Evolutionary conservation across 2,329 filamentous ascomycete genomes (phyloP), one percentile per base, ranked within the genome.

Genomic region (Phaeomoniella chlamydospora): DNA sequence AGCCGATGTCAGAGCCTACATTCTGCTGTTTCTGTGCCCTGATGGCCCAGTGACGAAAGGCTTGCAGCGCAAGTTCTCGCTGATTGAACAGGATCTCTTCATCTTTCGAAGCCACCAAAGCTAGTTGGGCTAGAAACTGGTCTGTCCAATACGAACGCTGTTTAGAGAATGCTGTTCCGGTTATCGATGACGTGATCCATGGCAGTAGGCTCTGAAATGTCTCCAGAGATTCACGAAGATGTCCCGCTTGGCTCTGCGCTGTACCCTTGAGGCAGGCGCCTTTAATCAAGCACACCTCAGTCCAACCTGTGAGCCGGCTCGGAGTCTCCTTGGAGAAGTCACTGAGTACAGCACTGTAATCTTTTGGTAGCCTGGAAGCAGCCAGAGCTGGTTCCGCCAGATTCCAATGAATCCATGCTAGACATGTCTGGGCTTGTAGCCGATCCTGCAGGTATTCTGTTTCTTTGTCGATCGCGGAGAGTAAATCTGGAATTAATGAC

Each of bases 321-420:
- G 73, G 57, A 15, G 56, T 47, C 31, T 67, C 62, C 5, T 65
- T 64, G 33, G 70, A 66, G 37, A 76, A 54, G 29, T 64, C 60
- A 17, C 67, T 54, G 39, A 73, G 61, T 18, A 71, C 67, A 31
- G 66, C 61, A 33, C 70, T 68, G 35, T 83, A 65, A 43, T 74
- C 70, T 39, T 65, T 66, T 3, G 83, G 82, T 11, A 93, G 62
- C 38, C 65, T 70, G 22, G 62, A 60, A 30, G 72, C 57, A 26
- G 79, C 77, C 30, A 73, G 54, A 1, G 62, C 64, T 43, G 80
- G 80, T 46, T 92, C 80, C 19, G 74, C 76, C 36, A 80, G 58
- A 5, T 76, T 72, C 74, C 82, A 93, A 51, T 92, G 76, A 48
- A 94, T 66, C 81, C 86, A 92, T 37, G 78, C 86, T 31, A 88